Conservation (phyloP, 1,284 basidiomycete genomes). For the Malassezia yamatoensis region DNA sequence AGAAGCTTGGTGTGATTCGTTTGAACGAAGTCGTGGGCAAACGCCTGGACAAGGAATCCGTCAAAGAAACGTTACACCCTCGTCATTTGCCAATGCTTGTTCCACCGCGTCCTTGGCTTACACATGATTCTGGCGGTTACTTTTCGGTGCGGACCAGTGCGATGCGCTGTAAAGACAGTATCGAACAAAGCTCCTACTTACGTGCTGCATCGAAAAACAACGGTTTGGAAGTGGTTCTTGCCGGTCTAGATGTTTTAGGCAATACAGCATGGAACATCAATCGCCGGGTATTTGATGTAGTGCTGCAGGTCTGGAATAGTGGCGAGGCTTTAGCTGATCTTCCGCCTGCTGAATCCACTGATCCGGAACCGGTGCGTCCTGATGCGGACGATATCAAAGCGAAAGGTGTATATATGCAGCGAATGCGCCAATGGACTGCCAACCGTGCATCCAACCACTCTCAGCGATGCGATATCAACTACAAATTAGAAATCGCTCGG, state of each 20-base stretch:
- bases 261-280: slow-evolving; percentile 88
- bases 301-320: slow-evolving; percentile 70
- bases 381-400: slow-evolving; percentile 60
- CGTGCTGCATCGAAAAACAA: slow-evolving; percentile 64
- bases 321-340: slow-evolving; percentile 50
- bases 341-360: slow-evolving; percentile 37
- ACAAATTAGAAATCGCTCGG: slow-evolving; percentile 91
- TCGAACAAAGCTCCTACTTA: slow-evolving; percentile 76
- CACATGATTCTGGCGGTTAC: slow-evolving; percentile 72
- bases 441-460: slow-evolving; percentile 55
- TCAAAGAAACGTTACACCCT: slow-evolving; percentile 73
- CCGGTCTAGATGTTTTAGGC: slow-evolving; percentile 80
- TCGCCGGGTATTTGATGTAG: slow-evolving; percentile 61
- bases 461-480: slow-evolving; percentile 84
- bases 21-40: slow-evolving; percentile 72
- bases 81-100: slow-evolving; percentile 93
- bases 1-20: slow-evolving; percentile 80
- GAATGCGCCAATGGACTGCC: slow-evolving; percentile 55
- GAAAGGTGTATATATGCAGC: slow-evolving; percentile 57
- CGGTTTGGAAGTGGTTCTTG: slow-evolving; percentile 73
- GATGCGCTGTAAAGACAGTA: slow-evolving; percentile 86
- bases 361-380: slow-evolving; percentile 56
- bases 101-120: slow-evolving; percentile 76
- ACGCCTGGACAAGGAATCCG: slow-evolving; percentile 65
- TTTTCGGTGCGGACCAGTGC: slow-evolving; percentile 49